Percentiles rank a stretch among this genome's conserved stretches.
Conservation (phyloP, 2,329 filamentous ascomycete genomes). For the Macrophomina phaseolina region DNA sequence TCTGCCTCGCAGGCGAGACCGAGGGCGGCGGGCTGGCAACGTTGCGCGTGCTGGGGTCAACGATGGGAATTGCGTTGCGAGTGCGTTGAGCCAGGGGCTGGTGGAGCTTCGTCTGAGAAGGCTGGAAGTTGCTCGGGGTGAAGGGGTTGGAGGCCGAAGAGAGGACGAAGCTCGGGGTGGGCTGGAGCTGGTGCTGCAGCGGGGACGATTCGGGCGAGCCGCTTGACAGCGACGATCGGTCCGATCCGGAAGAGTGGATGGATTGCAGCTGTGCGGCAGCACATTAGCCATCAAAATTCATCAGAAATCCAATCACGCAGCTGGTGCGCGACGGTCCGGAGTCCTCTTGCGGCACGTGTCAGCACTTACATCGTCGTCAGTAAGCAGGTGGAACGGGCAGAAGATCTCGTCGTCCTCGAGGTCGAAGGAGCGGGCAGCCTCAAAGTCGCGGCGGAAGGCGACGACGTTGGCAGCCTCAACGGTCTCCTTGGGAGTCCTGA, state of each 20-base stretch:
- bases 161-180: constrained; percentile 74
- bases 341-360: neutral
- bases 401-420: constrained; percentile 96
- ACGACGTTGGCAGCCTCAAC: constrained; percentile 77
- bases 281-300: constrained; percentile 27
- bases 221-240: constrained; percentile 93
- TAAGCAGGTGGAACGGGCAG: constrained; percentile 84
- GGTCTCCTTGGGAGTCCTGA: constrained; percentile 85
- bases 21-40: constrained; percentile 86
- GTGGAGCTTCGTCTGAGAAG: constrained; percentile 78
- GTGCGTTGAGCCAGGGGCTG: constrained; percentile 88
- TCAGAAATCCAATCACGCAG: neutral
- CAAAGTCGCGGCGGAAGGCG: constrained; percentile 84
- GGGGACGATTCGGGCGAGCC: constrained; percentile 92
- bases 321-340: neutral
- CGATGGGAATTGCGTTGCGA: constrained; percentile 95
- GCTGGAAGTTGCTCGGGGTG: constrained; percentile 63
- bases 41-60: constrained; percentile 91
- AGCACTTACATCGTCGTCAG: constrained; percentile 81
- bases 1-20: constrained; percentile 66
- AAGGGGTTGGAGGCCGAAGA: constrained; percentile 63
- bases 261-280: constrained; percentile 73
- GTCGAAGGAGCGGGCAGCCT: constrained; percentile 91
- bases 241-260: constrained; percentile 86
- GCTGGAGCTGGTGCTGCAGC: constrained; percentile 79